A percentile compares a stretch with the other conserved stretches of the same genome.
Conservation (phyloP, 169 alveolate species). For the Perkinsus marinus region DNA sequence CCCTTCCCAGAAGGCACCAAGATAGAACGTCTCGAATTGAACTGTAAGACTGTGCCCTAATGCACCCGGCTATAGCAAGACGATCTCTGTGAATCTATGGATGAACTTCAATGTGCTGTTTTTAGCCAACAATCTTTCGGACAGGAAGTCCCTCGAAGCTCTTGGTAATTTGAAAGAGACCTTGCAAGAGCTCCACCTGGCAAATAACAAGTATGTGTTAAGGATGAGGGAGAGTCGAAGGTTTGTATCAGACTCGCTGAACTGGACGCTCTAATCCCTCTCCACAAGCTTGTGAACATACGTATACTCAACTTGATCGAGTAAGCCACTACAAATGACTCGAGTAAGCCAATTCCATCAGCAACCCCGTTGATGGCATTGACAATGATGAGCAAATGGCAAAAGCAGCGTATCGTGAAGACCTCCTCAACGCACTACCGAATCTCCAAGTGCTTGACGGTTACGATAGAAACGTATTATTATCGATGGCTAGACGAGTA, state of each 20-base stretch:
- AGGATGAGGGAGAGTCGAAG: too few relatives aligned
- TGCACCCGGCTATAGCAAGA: too few relatives aligned
- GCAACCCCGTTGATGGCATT: not conserved
- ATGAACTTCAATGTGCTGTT: not conserved
- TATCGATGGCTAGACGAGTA: too few relatives aligned
- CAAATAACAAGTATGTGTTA: not conserved
- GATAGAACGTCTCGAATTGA: not conserved
- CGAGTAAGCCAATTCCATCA: too few relatives aligned
- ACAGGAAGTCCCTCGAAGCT: not conserved
- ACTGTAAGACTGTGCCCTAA: not conserved
- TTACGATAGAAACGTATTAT: not conserved
- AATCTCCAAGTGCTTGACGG: not conserved
- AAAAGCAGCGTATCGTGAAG: not conserved
- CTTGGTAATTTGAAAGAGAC: not conserved
- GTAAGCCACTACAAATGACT: too few relatives aligned
- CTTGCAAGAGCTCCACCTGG: not conserved
- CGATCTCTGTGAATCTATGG: too few relatives aligned
- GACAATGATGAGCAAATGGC: not conserved
- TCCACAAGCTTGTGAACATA: not conserved
- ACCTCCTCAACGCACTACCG: not conserved
- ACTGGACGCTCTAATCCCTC: not conserved
- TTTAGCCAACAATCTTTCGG: not conserved
- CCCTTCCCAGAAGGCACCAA: not conserved
- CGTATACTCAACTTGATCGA: not conserved
- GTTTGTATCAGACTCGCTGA: not conserved